Evolutionary conservation across 331 rosid species (phyloP).

Genomic region (Dryas integrifolia): DNA sequence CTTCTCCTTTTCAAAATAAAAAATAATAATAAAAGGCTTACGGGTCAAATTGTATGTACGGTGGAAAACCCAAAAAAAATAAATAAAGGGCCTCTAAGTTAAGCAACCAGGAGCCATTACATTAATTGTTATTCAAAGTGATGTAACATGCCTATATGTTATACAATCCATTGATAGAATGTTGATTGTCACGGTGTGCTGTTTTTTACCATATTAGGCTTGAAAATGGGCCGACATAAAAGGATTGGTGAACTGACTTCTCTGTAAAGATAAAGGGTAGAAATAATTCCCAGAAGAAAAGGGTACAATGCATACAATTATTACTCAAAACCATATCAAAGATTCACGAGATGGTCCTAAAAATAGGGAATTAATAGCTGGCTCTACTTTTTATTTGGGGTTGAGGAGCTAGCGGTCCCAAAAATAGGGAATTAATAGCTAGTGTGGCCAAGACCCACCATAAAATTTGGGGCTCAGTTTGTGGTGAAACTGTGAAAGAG

Average conservation of each 20-base stretch:
- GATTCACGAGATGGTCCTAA: conserved; percentile 2
- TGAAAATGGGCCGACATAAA: not conserved
- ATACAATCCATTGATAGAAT: not conserved
- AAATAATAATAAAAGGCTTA: no score
- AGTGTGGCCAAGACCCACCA: conserved; percentile 22
- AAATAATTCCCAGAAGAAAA: not conserved
- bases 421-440: not conserved
- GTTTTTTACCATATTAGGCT: not conserved
- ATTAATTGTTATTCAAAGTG: not conserved
- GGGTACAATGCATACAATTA: not conserved
- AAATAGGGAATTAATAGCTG: no score
- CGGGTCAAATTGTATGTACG: no score
- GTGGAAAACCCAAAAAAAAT: no score
- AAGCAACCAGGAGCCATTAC: not conserved
- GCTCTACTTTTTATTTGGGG: not conserved
- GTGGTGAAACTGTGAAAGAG: not conserved
- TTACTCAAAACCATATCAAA: not conserved
- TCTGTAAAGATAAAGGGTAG: not conserved
- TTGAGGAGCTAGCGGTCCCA: conserved; percentile 32
- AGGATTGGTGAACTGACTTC: not conserved
- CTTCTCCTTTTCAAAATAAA: no score
- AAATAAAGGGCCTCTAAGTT: no score
- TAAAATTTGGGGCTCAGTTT: conserved; percentile 28
- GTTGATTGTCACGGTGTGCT: not conserved
- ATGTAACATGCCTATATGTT: not conserved